These are phyloP conservation scores for Skeletonema menzelii DNA, from an alignment of 108 stramenopile genomes.

Conservation along the genomic window DNA sequence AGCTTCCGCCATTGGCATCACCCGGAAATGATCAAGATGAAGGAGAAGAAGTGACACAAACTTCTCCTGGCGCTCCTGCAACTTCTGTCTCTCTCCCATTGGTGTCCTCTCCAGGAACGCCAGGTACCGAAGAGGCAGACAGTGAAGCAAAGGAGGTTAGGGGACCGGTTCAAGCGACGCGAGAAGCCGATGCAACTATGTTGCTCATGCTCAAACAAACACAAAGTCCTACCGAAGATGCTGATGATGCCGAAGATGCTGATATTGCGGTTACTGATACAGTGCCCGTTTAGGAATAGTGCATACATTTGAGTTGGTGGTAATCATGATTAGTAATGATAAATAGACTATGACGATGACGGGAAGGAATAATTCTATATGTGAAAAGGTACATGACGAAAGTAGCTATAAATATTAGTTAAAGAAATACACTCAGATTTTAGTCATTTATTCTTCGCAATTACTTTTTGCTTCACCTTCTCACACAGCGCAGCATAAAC, in stretches of 20 bases:
- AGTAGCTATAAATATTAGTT: not conserved
- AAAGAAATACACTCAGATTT: not conserved
- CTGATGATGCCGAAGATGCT: not conserved
- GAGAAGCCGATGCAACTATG: conserved; percentile 41
- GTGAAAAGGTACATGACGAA: not conserved
- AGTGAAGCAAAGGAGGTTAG: not conserved
- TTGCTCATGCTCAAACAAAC: conserved; percentile 49
- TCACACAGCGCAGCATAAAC: too few species aligned
- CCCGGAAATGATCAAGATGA: not conserved
- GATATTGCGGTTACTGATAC: not conserved
- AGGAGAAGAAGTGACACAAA: not conserved
- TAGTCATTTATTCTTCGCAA: not conserved
- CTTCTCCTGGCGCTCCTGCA: not conserved
- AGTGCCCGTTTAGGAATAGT: not conserved
- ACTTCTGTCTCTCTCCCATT: not conserved
- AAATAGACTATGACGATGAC: not conserved
- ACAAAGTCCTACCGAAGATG: conserved; percentile 24
- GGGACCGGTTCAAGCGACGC: not conserved
- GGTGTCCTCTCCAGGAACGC: conserved; percentile 21
- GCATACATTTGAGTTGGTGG: too few species aligned
- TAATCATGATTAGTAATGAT: too few species aligned
- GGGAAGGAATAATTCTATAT: not conserved
- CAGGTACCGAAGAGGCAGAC: not conserved
- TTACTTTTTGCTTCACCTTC: not conserved
- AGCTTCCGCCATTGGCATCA: not conserved